phyloP scores from a whole-genome alignment of 108 stramenopile genomes.

The Cyclotella distinguenda region DNA sequence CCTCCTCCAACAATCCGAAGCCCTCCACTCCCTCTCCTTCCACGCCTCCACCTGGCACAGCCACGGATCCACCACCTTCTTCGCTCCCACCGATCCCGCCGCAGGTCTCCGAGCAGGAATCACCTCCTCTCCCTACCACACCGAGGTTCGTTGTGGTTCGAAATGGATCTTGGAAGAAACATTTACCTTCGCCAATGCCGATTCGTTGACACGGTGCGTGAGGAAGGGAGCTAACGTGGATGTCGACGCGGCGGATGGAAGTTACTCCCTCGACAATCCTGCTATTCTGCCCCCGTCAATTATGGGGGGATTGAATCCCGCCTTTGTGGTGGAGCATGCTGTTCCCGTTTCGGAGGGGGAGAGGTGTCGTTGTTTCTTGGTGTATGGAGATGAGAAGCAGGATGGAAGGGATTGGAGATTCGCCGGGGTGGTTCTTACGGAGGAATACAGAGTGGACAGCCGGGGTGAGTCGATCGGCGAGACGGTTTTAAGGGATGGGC shows the following conservation, averaged over 20 bases:
- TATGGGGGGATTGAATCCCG: conserved; percentile 24
- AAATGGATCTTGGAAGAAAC: background rate
- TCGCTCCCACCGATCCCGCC: conserved; percentile 64
- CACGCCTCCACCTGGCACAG: too few species aligned
- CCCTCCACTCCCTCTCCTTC: conserved; percentile 42
- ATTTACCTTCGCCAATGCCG: background rate
- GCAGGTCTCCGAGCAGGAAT: conserved; percentile 57
- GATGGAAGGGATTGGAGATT: conserved; percentile 19
- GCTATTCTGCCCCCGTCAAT: conserved; percentile 37
- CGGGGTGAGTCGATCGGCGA: too few species aligned
- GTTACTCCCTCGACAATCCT: conserved; percentile 39
- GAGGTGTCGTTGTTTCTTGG: conserved; percentile 58
- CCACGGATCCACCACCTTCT: conserved; percentile 62
- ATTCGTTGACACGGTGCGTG: too few species aligned
- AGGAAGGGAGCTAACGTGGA: conserved; percentile 59
- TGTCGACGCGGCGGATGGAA: conserved; percentile 78
- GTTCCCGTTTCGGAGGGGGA: conserved; percentile 62
- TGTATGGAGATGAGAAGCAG: conserved; percentile 46
- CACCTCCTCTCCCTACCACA: too few species aligned
- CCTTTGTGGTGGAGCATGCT: conserved; percentile 66
- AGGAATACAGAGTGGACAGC: too few species aligned
- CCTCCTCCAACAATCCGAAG: conserved; percentile 39
- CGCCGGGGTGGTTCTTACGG: conserved; percentile 29
- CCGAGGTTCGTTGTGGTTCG: too few species aligned
- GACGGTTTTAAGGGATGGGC: conserved; percentile 43